phyloP scores from a whole-genome alignment of 805 yeast genomes.

The Kuraishia capsulata region DNA sequence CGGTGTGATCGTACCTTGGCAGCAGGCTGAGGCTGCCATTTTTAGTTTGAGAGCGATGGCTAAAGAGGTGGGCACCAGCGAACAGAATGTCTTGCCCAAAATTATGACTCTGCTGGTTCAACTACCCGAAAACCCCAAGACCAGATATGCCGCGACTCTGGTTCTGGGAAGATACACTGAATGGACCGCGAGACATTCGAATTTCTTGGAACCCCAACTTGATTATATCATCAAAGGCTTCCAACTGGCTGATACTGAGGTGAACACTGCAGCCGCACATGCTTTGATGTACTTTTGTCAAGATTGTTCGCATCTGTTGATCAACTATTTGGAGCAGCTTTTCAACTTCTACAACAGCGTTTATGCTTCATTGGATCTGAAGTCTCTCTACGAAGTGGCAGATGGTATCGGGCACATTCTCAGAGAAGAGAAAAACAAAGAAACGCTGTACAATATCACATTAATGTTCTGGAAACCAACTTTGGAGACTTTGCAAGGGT shows the following conservation, averaged over 20 bases:
- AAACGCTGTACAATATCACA: conserved; percentile 42
- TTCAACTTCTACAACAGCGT: conserved; percentile 61
- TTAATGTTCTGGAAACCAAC: conserved; percentile 63
- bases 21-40: conserved; percentile 79
- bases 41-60: conserved; percentile 94
- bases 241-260: conserved; percentile 31
- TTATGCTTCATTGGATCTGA: conserved; percentile 46
- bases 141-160: conserved; percentile 86
- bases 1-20: conserved; percentile 51
- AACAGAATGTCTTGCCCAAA: conserved; percentile 59
- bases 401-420: conserved; percentile 88
- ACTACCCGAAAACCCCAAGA: conserved; percentile 77
- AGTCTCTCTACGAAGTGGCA: conserved; percentile 68
- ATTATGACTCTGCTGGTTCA: conserved; percentile 61
- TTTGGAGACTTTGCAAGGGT: conserved; percentile 31
- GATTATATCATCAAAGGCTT: conserved; percentile 79
- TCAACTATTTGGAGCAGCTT: conserved; percentile 64
- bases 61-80: conserved; percentile 66
- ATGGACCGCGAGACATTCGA: conserved; percentile 88
- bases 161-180: conserved; percentile 94
- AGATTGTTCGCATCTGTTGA: conserved; percentile 68
- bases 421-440: conserved; percentile 41
- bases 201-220: conserved; percentile 71
- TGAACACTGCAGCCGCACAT: conserved; percentile 80
- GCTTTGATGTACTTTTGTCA: conserved; percentile 92